These are phyloP conservation scores for Nitzschia sp. DNA, from an alignment of 108 stramenopile species.

Conservation along the genomic window DNA sequence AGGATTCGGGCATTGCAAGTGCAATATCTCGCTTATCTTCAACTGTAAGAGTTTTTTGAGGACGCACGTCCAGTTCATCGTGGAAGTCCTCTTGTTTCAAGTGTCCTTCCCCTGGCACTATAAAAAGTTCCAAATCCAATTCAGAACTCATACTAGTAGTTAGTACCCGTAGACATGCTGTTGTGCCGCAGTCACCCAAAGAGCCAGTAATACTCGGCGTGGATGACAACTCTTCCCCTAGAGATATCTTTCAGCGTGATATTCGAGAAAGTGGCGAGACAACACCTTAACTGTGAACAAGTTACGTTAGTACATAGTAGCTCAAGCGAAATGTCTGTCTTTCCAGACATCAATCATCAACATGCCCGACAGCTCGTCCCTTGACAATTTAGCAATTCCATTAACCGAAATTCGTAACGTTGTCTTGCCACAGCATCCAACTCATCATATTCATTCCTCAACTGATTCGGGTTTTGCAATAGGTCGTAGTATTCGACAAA, in stretches of 20 bases:
- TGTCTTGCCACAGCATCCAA: constrained; percentile 8
- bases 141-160: constrained; percentile 48
- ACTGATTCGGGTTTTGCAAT: constrained; percentile 30
- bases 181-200: constrained; percentile 58
- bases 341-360: background rate
- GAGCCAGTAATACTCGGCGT: constrained; percentile 58
- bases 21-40: constrained; percentile 60
- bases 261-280: too few relatives aligned
- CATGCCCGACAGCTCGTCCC: constrained; percentile 1
- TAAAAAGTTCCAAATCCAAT: constrained; percentile 50
- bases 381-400: constrained; percentile 23
- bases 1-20: constrained; percentile 57
- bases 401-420: constrained; percentile 26
- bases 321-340: too few relatives aligned
- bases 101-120: constrained; percentile 41
- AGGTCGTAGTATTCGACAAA: constrained; percentile 47
- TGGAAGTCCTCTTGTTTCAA: constrained; percentile 35
- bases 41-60: constrained; percentile 57
- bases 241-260: too few relatives aligned
- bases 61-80: constrained; percentile 41
- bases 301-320: too few relatives aligned
- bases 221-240: constrained; percentile 49
- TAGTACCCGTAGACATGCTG: too few relatives aligned
- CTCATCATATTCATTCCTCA: constrained; percentile 21
- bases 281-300: too few relatives aligned